Evolutionary conservation across 441 rosid genomes (phyloP).

Genomic region (Hypseocharis bilobata): DNA sequence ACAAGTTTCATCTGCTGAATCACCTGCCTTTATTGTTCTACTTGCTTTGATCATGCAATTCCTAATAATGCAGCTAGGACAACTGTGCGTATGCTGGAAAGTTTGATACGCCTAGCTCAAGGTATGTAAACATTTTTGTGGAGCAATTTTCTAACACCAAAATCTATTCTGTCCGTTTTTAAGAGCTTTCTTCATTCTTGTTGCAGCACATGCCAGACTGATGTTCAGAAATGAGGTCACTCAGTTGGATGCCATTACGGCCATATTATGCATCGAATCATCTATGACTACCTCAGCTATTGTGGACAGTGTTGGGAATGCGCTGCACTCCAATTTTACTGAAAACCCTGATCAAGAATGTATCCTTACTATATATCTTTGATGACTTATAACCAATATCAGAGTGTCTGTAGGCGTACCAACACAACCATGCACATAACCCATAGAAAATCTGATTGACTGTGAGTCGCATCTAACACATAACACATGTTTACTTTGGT

Average conservation of each 20-base stretch:
- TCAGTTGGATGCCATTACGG: conserved; percentile 73
- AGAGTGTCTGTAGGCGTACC: not conserved
- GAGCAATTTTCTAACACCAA: not conserved
- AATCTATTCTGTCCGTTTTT: not conserved
- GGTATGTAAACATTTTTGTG: conserved; percentile 33
- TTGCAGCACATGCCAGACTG: conserved; percentile 86
- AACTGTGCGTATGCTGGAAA: conserved; percentile 93
- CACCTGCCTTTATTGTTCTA: conserved; percentile 11
- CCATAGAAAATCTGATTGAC: not conserved
- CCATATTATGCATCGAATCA: conserved; percentile 77
- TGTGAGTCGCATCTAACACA: not conserved
- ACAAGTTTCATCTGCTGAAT: not conserved
- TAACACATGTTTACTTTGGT: not conserved
- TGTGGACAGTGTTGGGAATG: conserved; percentile 75
- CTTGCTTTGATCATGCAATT: conserved; percentile 3
- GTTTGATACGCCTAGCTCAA: conserved; percentile 92
- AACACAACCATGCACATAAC: not conserved
- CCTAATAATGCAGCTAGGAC: conserved; percentile 64
- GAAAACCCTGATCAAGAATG: conserved; percentile 79
- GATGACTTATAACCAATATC: not conserved
- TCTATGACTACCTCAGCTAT: conserved; percentile 93
- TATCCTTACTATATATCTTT: conserved; percentile 45
- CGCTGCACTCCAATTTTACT: conserved; percentile 75
- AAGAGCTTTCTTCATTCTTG: conserved; percentile 6
- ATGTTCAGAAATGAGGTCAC: conserved; percentile 93